Evolutionary conservation across 1,284 basidiomycete genomes (phyloP).

Genomic region (Tilletia horrida): DNA sequence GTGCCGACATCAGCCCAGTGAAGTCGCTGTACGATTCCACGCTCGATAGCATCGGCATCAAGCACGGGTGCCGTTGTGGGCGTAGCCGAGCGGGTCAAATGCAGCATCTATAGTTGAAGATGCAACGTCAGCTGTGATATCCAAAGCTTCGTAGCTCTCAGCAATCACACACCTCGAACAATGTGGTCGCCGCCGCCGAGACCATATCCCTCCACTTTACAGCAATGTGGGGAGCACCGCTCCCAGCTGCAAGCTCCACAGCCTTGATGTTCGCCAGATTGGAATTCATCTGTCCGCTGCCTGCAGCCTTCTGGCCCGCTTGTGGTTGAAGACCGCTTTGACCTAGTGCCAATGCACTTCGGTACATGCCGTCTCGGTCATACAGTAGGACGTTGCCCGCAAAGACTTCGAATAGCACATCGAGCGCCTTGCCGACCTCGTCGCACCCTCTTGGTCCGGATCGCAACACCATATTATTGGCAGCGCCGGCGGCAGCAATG

Average conservation of each 20-base stretch:
- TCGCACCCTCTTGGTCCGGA: background rate
- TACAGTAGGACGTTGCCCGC: constrained; percentile 9
- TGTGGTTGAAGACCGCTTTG: background rate
- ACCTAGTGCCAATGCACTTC: background rate
- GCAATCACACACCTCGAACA: constrained; percentile 6
- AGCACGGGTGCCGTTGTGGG: background rate
- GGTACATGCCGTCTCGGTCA: constrained; percentile 7
- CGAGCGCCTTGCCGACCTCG: constrained; percentile 10
- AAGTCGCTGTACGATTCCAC: constrained; percentile 7
- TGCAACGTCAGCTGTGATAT: background rate
- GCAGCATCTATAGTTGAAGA: background rate
- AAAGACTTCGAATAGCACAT: constrained; percentile 10
- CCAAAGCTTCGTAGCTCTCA: no score
- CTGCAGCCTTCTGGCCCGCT: background rate
- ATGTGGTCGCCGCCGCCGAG: background rate
- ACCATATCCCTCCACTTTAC: constrained; percentile 13
- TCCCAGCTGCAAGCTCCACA: background rate
- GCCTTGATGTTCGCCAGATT: no score
- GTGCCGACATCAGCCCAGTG: constrained; percentile 5
- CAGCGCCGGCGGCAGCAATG: background rate
- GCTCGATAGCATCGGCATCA: background rate
- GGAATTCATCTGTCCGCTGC: background rate
- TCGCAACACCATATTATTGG: background rate
- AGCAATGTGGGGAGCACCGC: background rate
- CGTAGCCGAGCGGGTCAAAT: background rate